A percentile compares a stretch with the other conserved stretches of the same genome.
These are phyloP conservation scores for Flaveria ramosissima DNA, from an alignment of 129 eudicot genomes.

Conservation along the genomic window DNA sequence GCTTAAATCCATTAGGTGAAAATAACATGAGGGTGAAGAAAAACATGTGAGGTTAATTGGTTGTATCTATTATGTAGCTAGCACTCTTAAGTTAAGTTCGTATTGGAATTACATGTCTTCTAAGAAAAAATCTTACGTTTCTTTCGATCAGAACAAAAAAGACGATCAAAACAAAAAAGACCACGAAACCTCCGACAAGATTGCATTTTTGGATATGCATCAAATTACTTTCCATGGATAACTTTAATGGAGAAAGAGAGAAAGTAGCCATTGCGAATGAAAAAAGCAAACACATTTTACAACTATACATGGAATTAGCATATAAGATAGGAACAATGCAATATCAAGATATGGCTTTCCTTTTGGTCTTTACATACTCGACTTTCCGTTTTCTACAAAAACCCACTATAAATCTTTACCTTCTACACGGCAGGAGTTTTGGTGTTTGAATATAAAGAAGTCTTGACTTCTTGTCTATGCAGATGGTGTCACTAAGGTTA, in stretches of 20 bases:
- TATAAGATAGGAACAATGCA: too few relatives aligned
- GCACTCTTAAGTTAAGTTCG: neutral
- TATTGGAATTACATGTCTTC: neutral
- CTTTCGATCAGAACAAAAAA: constrained; percentile 15
- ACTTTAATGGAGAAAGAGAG: constrained; percentile 8
- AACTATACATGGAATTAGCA: neutral
- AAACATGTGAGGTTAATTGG: neutral
- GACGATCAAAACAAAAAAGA: constrained; percentile 17
- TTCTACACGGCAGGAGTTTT: neutral
- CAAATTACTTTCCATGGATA: constrained; percentile 23
- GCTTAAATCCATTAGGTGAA: neutral
- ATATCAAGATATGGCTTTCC: neutral
- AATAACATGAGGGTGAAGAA: neutral
- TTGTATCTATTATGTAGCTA: neutral
- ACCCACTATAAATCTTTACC: neutral
- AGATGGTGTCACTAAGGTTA: constrained; percentile 10
- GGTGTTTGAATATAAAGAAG: constrained; percentile 21
- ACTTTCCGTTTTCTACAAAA: constrained; percentile 15
- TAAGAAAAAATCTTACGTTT: neutral
- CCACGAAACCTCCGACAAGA: constrained; percentile 24
- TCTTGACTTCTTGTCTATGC: constrained; percentile 25
- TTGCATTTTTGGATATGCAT: constrained; percentile 22
- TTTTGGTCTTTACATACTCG: constrained; percentile 17
- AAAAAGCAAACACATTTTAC: constrained; percentile 35
- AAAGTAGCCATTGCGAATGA: constrained; percentile 20